Percentiles rank a stretch among this genome's conserved stretches.
Conservation (phyloP, 306 rosid species). For the Trifolium fragiferum region DNA sequence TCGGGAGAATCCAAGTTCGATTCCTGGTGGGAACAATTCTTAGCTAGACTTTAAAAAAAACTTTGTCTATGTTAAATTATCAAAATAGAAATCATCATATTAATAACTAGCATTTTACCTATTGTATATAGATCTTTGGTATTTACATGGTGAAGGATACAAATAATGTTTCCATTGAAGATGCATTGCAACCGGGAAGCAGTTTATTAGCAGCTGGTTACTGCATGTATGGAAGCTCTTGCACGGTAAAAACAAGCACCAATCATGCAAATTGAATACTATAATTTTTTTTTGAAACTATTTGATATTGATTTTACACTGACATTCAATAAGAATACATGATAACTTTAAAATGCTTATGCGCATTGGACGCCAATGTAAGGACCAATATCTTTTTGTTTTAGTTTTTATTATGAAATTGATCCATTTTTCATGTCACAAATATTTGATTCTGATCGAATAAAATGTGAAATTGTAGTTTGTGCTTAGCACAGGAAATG, state of each 20-base stretch:
- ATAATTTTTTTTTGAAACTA: no score
- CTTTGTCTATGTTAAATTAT: neutral
- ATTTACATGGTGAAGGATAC: conserved; percentile 66
- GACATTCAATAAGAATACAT: no score
- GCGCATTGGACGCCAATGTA: no score
- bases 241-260: conserved; percentile 67
- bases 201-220: conserved; percentile 88
- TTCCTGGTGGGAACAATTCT: no score
- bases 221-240: conserved; percentile 98
- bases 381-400: neutral
- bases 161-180: conserved; percentile 57
- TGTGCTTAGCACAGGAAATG: conserved; percentile 82
- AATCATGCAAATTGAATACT: neutral
- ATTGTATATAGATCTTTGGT: conserved; percentile 74
- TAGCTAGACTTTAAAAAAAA: no score
- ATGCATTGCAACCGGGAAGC: conserved; percentile 84
- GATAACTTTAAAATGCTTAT: no score
- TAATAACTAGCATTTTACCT: conserved; percentile 17
- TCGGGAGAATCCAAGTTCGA: no score
- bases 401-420: neutral
- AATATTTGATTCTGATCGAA: conserved; percentile 17
- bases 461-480: conserved; percentile 53
- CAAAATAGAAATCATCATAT: neutral
- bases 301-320: neutral
- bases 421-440: neutral